Evolutionary conservation across 1,284 basidiomycete species (phyloP), one percentile per base, ranked within the genome.

Genomic region (Porogramme epimiltina): DNA sequence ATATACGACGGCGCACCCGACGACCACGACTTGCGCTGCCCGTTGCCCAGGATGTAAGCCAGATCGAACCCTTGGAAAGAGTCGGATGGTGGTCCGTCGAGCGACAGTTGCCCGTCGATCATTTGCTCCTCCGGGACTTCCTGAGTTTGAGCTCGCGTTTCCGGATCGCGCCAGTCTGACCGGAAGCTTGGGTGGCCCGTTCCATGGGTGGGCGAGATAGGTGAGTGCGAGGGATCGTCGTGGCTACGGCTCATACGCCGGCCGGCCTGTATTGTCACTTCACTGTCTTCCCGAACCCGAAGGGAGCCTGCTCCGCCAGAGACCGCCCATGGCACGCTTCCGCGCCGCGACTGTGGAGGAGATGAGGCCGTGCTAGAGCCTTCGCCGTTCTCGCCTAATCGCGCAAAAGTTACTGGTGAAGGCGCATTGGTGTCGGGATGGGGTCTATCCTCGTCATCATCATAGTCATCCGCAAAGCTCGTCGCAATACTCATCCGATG

Each of bases 41-140:
- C 66, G 24, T 67, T 66, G 11, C 56, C 72, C 53, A 79, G 59
- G 40, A 81, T 78, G 55, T 79, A 81, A 36, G 66, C 52, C 4
- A 80, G 50, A 50, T 81, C 67, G 49, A 77, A 64, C 19, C 76
- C 77, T 2, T 73, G 70, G 47, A 68, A 75, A 1, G 55, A 62
- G 46, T 61, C 57, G 34, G 8, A 37, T 6, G 34, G 5, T n/a
- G n/a, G n/a, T n/a, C n/a, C n/a, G n/a, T n/a, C n/a, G n/a, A n/a
- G n/a, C n/a, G n/a, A n/a, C n/a, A n/a, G n/a, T n/a, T n/a, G n/a
- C n/a, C n/a, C n/a, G n/a, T n/a, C n/a, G n/a, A n/a, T n/a, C n/a
- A n/a, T n/a, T n/a, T n/a, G n/a, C n/a, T n/a, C n/a, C n/a, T n/a
- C n/a, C n/a, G n/a, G n/a, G n/a, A n/a, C n/a, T n/a, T n/a, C n/a